Evolutionary conservation across 192 early-diverging fungal genomes (phyloP).

Genomic region (Mortierella claussenii): DNA sequence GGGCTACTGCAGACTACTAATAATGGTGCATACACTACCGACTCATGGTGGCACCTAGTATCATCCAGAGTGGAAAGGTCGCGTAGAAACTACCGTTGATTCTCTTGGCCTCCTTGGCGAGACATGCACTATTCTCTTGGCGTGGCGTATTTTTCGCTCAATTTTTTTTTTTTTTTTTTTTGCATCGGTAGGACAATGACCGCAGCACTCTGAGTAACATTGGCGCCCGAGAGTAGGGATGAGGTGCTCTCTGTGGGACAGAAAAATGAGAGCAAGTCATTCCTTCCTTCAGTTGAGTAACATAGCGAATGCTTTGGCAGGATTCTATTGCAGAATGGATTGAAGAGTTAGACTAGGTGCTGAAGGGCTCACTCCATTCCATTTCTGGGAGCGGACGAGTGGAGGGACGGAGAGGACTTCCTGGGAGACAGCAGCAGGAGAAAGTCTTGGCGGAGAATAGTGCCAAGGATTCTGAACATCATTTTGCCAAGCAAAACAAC

Average conservation of each 20-base stretch:
- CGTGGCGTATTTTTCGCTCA: neutral
- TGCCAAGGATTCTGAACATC: neutral
- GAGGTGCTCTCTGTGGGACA: neutral
- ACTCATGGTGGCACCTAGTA: too few species aligned
- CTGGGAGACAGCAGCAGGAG: too few species aligned
- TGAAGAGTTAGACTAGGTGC: too few species aligned
- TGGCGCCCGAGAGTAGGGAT: neutral
- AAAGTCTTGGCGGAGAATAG: neutral
- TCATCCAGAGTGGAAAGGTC: too few species aligned
- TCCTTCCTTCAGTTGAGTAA: too few species aligned
- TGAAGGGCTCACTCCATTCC: too few species aligned
- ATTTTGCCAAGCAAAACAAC: neutral
- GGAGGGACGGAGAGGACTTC: too few species aligned
- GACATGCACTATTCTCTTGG: conserved; percentile 16
- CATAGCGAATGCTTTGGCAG: too few species aligned
- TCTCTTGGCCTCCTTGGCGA: conserved; percentile 9
- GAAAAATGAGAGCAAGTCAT: neutral
- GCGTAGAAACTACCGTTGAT: neutral
- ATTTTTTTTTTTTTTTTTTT: neutral
- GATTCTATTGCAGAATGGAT: too few species aligned
- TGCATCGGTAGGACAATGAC: neutral
- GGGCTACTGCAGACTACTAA: too few species aligned
- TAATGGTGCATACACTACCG: too few species aligned
- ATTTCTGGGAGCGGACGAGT: too few species aligned
- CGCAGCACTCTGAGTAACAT: neutral